Base-by-base conservation (phyloP, 208 protist genomes). In the Trypanosoma boissoni region DNA sequence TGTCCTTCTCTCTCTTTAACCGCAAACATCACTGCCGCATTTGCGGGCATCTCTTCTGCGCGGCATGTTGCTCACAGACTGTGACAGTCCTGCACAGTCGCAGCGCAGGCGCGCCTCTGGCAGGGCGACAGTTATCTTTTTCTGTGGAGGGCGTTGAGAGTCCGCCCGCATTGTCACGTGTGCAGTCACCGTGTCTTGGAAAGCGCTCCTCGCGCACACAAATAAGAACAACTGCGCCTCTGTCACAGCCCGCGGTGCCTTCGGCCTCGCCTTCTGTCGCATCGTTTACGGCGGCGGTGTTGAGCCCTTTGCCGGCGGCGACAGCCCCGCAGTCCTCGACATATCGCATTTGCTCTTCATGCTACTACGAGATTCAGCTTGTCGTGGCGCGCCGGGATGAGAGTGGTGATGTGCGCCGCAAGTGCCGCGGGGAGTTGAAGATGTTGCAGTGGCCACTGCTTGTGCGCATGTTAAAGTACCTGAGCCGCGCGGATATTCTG, bases 321-420 rank as follows among this genome's bases (percentile, higher is more conserved):
- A 31, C 28, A 10, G 34, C 42, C 58, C n/a, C 41, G 44, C 39
- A 27, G 23, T 31, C 58, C 6, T 66, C 49, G 5, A 64, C 70
- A 27, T 42, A 52, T 52, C 68, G 68, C 28, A 53, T 76, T 36
- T 94, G 87, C 53, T 74, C 72, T 23, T 48, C 64, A 37, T 94
- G 87, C 66, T 78, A 70, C 41, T 91, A 94, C 71, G 87, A 94
- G 51, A 49, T 74, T n/a, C 87, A 94, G 58, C 82, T 94, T 48
- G 87, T 90, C 26, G 58, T 94, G 1, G 76, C 82, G 0, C 79
- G 73, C 29, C 87, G 87, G 2, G 62, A 82, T 49, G 72, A 80
- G 12, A 78, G 72, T 31, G 84, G 87, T 14, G 74, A 80, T 45
- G 29, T 46, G 58, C 83, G 87, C 10, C 83, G 87, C 16, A 83